phyloP scores from a whole-genome alignment of 805 yeast species.

The Metschnikowia similis region DNA sequence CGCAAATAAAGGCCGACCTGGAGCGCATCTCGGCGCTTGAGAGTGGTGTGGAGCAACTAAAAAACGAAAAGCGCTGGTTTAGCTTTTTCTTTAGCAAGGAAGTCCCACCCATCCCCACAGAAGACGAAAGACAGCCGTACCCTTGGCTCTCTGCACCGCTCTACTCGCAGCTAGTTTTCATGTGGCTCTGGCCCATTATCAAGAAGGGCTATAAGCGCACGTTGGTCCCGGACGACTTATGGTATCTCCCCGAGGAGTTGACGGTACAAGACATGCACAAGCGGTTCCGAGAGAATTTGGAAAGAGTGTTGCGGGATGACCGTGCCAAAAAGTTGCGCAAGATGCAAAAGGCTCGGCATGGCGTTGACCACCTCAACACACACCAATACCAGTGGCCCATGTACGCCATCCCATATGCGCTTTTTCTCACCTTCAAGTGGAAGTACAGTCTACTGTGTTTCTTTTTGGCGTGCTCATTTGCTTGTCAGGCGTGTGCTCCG shows the following conservation, averaged over 20 bases:
- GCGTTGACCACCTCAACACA: not conserved
- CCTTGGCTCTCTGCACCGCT: conserved; percentile 36
- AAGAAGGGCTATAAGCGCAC: conserved; percentile 40
- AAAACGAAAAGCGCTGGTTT: conserved; percentile 48
- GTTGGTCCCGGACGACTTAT: conserved; percentile 35
- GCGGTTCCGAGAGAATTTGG: conserved; percentile 24
- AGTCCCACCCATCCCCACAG: conserved; percentile 48
- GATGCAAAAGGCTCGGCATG: not conserved
- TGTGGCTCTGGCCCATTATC: conserved; percentile 39
- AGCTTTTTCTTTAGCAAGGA: conserved; percentile 46
- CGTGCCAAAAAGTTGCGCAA: conserved; percentile 18
- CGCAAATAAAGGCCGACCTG: not conserved
- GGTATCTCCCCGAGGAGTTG: conserved; percentile 31
- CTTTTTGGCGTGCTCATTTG: conserved; percentile 44
- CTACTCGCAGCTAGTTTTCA: conserved; percentile 37
- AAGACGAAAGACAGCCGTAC: conserved; percentile 47
- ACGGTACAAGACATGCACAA: conserved; percentile 34
- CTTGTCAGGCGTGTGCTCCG: conserved; percentile 56
- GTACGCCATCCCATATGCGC: conserved; percentile 37
- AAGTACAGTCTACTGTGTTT: conserved; percentile 39
- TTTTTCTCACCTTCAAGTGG: conserved; percentile 47
- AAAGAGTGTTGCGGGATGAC: conserved; percentile 18
- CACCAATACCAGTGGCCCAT: conserved; percentile 37
- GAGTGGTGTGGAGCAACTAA: conserved; percentile 22
- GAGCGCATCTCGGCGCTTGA: conserved; percentile 4